Base-by-base conservation (phyloP, 108 stramenopile genomes). In the Nitzschia sp. region DNA sequence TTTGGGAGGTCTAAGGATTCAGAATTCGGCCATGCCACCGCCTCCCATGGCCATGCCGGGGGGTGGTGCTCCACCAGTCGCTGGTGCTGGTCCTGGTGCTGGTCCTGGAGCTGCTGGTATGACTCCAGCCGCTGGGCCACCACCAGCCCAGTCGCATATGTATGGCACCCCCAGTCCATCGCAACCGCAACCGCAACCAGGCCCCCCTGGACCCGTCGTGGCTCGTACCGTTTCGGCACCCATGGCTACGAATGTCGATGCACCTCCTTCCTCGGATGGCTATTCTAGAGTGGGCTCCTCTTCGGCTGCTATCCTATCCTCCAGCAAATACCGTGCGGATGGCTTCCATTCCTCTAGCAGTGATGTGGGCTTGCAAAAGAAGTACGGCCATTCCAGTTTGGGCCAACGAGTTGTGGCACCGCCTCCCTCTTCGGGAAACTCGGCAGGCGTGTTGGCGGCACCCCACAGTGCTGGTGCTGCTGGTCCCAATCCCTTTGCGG, bases 321-420 rank as follows among this genome's bases (percentile, higher is more conserved):
- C 71, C 2, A 68, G 43, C 65, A 79, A 74, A 59, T 86, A 80
- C 74, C 79, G 72, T 53, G 88, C 92, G 6, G 94, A 95, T 80
- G 94, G 94, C n/a, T 95, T 95, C 57, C 94, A 95, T 72, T 84
- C 87, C 43, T 87, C 86, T 8, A 81, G 80, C 57, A 87, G 86
- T 20, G 94, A 95, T 67, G 79, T 78, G 26, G 77, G 66, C 60
- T 73, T 95, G 65, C 90, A 91, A 61, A 59, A 78, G 41, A 92
- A 92, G 73, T 92, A 95, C 67, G 94, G 94, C 12, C 89, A 95
- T 66, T 20, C 68, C 71, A 54, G 21, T 25, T 29, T 51, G n/a
- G 15, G 54, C 54, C 20, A 57, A 7, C 24, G 15, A 9, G 42
- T 51, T 50, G 48, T 68, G n/a, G 67, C 75, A 22, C 67, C 76